phyloP scores from a whole-genome alignment of 2,329 filamentous ascomycete species.

The Penicillium sp. region DNA sequence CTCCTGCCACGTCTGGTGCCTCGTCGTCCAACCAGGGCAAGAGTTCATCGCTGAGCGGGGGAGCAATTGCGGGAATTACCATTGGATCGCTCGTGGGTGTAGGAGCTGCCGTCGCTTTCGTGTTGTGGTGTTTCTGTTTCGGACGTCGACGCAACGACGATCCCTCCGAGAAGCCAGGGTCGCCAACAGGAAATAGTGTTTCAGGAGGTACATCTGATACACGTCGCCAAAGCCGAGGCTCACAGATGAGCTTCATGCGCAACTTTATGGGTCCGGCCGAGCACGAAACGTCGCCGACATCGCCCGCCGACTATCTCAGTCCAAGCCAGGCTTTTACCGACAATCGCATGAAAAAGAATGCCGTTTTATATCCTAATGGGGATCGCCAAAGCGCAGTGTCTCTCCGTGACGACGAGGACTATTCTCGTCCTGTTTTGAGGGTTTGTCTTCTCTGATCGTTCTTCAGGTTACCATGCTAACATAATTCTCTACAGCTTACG shows the following conservation, averaged over 20 bases:
- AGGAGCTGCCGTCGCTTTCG: constrained; percentile 33
- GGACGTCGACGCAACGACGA: constrained; percentile 26
- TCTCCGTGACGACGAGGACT: constrained; percentile 47
- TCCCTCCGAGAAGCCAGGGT: constrained; percentile 19
- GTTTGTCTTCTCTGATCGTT: constrained; percentile 24
- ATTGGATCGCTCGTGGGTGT: constrained; percentile 38
- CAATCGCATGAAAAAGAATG: constrained; percentile 42
- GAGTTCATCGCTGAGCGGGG: constrained; percentile 33
- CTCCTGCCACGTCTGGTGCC: constrained; percentile 16
- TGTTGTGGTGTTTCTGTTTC: constrained; percentile 37
- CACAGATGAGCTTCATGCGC: constrained; percentile 32
- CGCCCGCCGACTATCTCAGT: constrained; percentile 14
- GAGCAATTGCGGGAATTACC: constrained; percentile 43
- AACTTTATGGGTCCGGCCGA: constrained; percentile 22
- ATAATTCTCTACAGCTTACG: constrained; percentile 10
- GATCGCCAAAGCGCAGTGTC: constrained; percentile 42
- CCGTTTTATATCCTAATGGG: constrained; percentile 38
- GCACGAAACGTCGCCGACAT: constrained; percentile 3
- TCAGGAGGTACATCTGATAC: constrained; percentile 21
- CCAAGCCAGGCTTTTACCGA: constrained; percentile 36
- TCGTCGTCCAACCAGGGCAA: constrained; percentile 15
- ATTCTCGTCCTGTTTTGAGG: constrained; percentile 43
- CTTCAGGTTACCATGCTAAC: background rate
- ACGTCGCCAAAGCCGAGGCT: constrained; percentile 29
- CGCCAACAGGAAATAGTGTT: constrained; percentile 21